Base-by-base conservation (phyloP, 2,329 filamentous ascomycete genomes). In the Cordyceps cateniannulata region DNA sequence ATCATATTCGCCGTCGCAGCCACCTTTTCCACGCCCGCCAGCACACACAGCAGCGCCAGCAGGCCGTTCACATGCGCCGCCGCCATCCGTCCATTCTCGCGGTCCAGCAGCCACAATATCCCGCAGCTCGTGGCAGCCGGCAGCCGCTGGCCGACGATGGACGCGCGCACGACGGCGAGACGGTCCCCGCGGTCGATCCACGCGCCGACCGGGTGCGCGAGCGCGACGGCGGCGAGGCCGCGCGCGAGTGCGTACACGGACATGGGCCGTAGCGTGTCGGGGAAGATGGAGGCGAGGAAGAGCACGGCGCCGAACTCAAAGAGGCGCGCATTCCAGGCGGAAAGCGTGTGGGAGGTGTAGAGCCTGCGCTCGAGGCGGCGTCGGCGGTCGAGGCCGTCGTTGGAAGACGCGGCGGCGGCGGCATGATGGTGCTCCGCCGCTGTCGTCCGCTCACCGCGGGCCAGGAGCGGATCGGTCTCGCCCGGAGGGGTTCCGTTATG, bases 231-330 rank as follows among this genome's bases (percentile, higher is more conserved):
- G 0, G 84, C 76, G 0, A 77, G 72, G 6, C 82, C 79, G 24
- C 88, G 81, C 5, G 80, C 75, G 7, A 91, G 72, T 0, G 88
- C 88, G 67, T 91, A 91, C n/a, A 87, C 73, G 0, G 87, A 90
- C 60, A 86, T 79, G 40, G 84, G 87, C 24, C 88, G 76, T 24
- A 91, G 74, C 0, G 86, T 89, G 0, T 77, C 73, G 0, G 81
- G 81, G 65, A 78, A 86, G 50, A 83, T 77, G 1, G 76, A 71
- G 0, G 83, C 82, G 10, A 86, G 74, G 69, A 81, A 86, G 6
- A 86, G 73, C 5, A 87, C 81, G 6, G 82, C 80, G 32, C 79
- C 85, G 60, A 87, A 87, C 67, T 88, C 84, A 63, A 87, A 88
- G 60, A 84, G 73, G 22, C 85, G 81, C 0, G 84, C 82, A 69